Conservation (phyloP, 1,284 basidiomycete genomes). For the Microbotryum scabiosae region DNA sequence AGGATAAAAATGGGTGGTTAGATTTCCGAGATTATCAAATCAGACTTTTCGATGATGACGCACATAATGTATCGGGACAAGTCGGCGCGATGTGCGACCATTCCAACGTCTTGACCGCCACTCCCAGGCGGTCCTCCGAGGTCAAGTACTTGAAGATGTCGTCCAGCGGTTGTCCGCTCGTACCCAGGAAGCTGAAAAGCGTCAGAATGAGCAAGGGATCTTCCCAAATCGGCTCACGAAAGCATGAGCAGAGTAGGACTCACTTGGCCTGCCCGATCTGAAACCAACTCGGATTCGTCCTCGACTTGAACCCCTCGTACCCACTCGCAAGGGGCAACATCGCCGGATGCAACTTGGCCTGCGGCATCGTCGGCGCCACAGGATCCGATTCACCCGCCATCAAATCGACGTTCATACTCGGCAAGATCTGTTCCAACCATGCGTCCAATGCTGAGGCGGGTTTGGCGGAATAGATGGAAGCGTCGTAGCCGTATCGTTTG, state of each 20-base stretch:
- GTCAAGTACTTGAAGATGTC: slow-evolving; percentile 88
- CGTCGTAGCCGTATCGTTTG: slow-evolving; percentile 53
- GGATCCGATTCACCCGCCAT: slow-evolving; percentile 82
- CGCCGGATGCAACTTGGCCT: slow-evolving; percentile 82
- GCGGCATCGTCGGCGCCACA: slow-evolving; percentile 77
- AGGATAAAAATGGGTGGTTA: background rate
- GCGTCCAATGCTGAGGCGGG: slow-evolving; percentile 63
- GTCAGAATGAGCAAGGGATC: background rate
- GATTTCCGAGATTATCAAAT: background rate
- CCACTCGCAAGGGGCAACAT: slow-evolving; percentile 70
- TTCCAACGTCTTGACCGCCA: slow-evolving; percentile 69
- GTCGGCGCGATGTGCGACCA: slow-evolving; percentile 98
- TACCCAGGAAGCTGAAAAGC: slow-evolving; percentile 57
- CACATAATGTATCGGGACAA: slow-evolving; percentile 88
- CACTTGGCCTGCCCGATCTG: slow-evolving; percentile 46
- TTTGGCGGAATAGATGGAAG: slow-evolving; percentile 58
- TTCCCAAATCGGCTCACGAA: background rate
- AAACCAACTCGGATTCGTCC: slow-evolving; percentile 87
- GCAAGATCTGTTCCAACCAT: slow-evolving; percentile 61
- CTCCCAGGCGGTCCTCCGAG: slow-evolving; percentile 51
- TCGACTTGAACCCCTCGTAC: slow-evolving; percentile 59
- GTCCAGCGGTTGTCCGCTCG: slow-evolving; percentile 85
- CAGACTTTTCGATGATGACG: slow-evolving; percentile 25
- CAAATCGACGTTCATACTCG: slow-evolving; percentile 68
- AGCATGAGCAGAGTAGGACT: slow-evolving; percentile 8